phyloP scores from a whole-genome alignment of 352 stramenopile genomes.

The Phytophthora constricta region DNA sequence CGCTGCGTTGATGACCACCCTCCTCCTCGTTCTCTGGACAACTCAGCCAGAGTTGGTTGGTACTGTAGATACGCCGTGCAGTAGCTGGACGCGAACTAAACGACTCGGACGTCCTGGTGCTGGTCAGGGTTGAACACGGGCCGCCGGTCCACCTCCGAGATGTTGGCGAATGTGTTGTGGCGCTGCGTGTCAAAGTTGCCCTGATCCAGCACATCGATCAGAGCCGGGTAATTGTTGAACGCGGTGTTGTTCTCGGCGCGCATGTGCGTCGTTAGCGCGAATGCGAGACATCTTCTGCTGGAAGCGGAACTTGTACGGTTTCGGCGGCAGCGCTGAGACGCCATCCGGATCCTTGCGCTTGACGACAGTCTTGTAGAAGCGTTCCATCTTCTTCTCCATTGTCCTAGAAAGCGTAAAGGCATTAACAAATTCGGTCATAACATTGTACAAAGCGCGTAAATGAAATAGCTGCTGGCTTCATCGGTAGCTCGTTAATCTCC shows the following conservation, averaged over 20 bases:
- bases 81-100: slow-evolving; percentile 32
- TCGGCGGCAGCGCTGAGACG: slow-evolving; percentile 87
- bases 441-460: slow-evolving; percentile 7
- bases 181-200: slow-evolving; percentile 70
- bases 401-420: slow-evolving; percentile 54
- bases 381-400: slow-evolving; percentile 91
- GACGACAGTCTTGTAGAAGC: slow-evolving; percentile 90
- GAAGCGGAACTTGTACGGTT: slow-evolving; percentile 92
- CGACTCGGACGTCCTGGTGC: slow-evolving; percentile 49
- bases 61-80: background rate
- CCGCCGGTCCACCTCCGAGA: slow-evolving; percentile 52
- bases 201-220: slow-evolving; percentile 86
- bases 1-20: background rate
- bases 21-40: slow-evolving; percentile 11
- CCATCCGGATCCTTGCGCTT: slow-evolving; percentile 90
- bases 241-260: slow-evolving; percentile 67
- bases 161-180: slow-evolving; percentile 57
- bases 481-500: too few species aligned
- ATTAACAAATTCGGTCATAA: slow-evolving; percentile 4
- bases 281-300: slow-evolving; percentile 92
- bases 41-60: slow-evolving; percentile 16
- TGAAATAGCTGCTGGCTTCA: too few species aligned
- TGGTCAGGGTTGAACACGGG: slow-evolving; percentile 54
- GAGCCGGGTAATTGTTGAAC: slow-evolving; percentile 76
- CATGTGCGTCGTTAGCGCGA: slow-evolving; percentile 71